These are phyloP conservation scores for Lentinula sp. DNA, from an alignment of 768 basidiomycete genomes.

Conservation along the genomic window DNA sequence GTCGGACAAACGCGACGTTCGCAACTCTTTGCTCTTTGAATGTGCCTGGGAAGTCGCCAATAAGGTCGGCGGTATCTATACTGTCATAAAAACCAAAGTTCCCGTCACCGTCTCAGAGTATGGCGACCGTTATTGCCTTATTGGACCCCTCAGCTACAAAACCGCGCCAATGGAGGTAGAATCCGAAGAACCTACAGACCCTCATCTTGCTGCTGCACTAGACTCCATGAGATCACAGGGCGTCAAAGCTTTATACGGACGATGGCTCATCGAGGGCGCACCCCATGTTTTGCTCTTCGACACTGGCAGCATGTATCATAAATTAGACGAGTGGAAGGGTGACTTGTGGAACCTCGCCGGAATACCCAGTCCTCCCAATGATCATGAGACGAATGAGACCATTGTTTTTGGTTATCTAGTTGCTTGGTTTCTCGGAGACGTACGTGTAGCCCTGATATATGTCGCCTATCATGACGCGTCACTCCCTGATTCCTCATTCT, in stretches of 20 bases:
- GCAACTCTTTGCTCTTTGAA: constrained; percentile 82
- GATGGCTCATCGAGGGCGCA: constrained; percentile 97
- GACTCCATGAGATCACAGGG: constrained; percentile 84
- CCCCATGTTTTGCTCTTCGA: constrained; percentile 96
- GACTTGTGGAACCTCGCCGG: constrained; percentile 98
- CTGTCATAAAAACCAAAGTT: constrained; percentile 99
- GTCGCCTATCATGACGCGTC: background rate
- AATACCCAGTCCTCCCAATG: constrained; percentile 93
- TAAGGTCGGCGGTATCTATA: constrained; percentile 99
- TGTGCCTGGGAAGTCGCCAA: constrained; percentile 98
- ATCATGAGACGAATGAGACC: constrained; percentile 97
- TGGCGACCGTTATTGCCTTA: constrained; percentile 91
- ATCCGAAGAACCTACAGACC: constrained; percentile 80
- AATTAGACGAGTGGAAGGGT: constrained; percentile 97
- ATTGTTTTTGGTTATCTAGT: constrained; percentile 97
- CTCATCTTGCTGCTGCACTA: constrained; percentile 68
- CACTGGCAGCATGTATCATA: constrained; percentile 79
- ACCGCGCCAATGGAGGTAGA: constrained; percentile 99
- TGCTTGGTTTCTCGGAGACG: constrained; percentile 99
- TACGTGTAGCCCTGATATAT: constrained; percentile 28
- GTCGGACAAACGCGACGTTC: constrained; percentile 58
- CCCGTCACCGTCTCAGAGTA: constrained; percentile 97
- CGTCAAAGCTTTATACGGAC: constrained; percentile 90
- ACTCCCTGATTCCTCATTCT: background rate
- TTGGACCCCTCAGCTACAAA: constrained; percentile 98